A percentile compares a stretch with the other conserved stretches of the same genome.
Conservation (phyloP, 345 rosid species). For the Boechera divaricarpa region DNA sequence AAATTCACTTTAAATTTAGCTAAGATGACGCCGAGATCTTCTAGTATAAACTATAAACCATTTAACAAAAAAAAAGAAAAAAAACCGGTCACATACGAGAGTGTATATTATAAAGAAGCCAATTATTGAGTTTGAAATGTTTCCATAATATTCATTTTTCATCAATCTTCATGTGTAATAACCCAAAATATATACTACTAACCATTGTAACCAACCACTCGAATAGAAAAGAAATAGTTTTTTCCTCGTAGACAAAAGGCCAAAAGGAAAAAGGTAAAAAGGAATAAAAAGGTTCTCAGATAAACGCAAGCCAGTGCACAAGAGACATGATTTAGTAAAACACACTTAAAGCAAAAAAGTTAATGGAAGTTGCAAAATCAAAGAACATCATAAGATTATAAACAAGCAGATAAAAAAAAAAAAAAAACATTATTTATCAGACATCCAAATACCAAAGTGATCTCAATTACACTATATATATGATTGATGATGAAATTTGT, state of each 20-base stretch:
- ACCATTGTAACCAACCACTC: too few relatives aligned
- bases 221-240: background rate
- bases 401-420: background rate
- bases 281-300: background rate
- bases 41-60: background rate
- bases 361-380: slow-evolving; percentile 26
- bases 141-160: slow-evolving; percentile 2
- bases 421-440: slow-evolving; percentile 38
- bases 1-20: background rate
- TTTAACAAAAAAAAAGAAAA: background rate
- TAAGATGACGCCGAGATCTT: background rate
- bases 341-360: background rate
- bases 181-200: background rate
- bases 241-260: background rate
- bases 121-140: slow-evolving; percentile 16
- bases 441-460: slow-evolving; percentile 34
- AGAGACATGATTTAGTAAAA: background rate
- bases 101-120: background rate
- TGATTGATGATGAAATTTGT: slow-evolving; percentile 6
- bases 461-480: slow-evolving; percentile 26
- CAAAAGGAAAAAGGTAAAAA: slow-evolving; percentile 7
- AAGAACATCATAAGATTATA: slow-evolving; percentile 25
- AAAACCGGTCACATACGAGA: background rate
- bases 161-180: background rate
- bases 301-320: slow-evolving; percentile 11